Conservation (phyloP, 179 eudicot species). For the Vitellaria paradoxa region DNA sequence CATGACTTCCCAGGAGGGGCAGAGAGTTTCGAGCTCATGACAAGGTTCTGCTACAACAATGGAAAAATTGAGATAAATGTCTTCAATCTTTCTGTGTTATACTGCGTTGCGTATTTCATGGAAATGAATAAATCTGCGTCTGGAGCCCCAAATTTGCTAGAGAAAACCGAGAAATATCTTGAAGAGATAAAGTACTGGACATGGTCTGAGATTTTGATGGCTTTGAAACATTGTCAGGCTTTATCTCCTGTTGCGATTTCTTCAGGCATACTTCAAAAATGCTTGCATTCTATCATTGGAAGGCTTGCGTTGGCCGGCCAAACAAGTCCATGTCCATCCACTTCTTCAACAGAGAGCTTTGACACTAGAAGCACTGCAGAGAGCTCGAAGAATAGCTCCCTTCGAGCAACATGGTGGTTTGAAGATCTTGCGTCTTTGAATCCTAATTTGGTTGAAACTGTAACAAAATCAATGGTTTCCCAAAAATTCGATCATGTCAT, state of each 20-base stretch:
- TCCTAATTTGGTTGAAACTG: slow-evolving; percentile 30
- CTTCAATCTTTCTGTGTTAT: slow-evolving; percentile 32
- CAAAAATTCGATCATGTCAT: slow-evolving; percentile 49
- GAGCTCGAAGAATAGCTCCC: slow-evolving; percentile 46
- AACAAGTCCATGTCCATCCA: slow-evolving; percentile 61
- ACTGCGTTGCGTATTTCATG: slow-evolving; percentile 53
- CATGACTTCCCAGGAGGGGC: slow-evolving; percentile 74
- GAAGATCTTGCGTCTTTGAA: slow-evolving; percentile 53
- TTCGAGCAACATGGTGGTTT: slow-evolving; percentile 69
- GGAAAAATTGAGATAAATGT: slow-evolving; percentile 48
- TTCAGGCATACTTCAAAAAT: slow-evolving; percentile 36
- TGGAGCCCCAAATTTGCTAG: slow-evolving; percentile 35
- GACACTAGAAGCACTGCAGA: slow-evolving; percentile 74
- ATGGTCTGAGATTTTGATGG: slow-evolving; percentile 64
- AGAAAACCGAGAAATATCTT: slow-evolving; percentile 50
- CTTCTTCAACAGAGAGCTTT: slow-evolving; percentile 71
- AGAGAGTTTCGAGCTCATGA: slow-evolving; percentile 52
- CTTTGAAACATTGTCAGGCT: slow-evolving; percentile 52
- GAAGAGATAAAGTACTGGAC: slow-evolving; percentile 55
- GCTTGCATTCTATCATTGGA: slow-evolving; percentile 48
- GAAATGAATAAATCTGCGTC: slow-evolving; percentile 51
- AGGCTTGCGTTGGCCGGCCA: slow-evolving; percentile 46
- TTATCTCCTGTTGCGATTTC: slow-evolving; percentile 22
- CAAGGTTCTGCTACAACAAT: slow-evolving; percentile 69
- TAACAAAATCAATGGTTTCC: slow-evolving; percentile 42